These are phyloP conservation scores for Diutina pseudorugosa DNA, from an alignment of 1,139 yeast genomes.

Conservation along the genomic window DNA sequence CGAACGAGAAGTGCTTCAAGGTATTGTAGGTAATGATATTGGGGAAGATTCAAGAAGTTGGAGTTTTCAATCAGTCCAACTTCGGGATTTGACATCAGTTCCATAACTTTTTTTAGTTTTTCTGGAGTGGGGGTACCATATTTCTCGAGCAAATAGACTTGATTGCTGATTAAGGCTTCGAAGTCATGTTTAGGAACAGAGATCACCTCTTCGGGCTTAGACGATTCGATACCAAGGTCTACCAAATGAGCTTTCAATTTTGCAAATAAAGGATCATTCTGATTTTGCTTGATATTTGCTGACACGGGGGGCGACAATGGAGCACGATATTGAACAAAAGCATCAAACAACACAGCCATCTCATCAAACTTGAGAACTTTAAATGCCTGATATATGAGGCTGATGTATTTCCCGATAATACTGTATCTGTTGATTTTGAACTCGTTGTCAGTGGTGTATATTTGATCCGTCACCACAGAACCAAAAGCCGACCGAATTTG, in stretches of 20 bases:
- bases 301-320: conserved; percentile 11
- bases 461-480: conserved; percentile 6
- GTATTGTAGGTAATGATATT: conserved; percentile 44
- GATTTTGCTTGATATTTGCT: neutral
- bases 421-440: conserved; percentile 6
- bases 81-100: conserved; percentile 16
- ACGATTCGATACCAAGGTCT: neutral
- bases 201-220: conserved; percentile 8
- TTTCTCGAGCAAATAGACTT: conserved; percentile 42
- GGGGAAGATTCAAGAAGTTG: neutral
- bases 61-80: neutral
- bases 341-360: conserved; percentile 36
- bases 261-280: conserved; percentile 3
- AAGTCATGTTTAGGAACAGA: conserved; percentile 39
- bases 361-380: conserved; percentile 50
- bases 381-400: conserved; percentile 32
- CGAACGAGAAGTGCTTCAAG: conserved; percentile 48
- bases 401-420: conserved; percentile 24
- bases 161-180: conserved; percentile 39
- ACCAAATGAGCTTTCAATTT: conserved; percentile 5
- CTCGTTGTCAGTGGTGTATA: conserved; percentile 4
- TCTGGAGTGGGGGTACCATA: conserved; percentile 43
- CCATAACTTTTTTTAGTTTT: conserved; percentile 30
- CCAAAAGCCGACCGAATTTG: conserved; percentile 9
- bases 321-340: conserved; percentile 40